Evolutionary conservation across 345 rosid species (phyloP).

Genomic region (Arabis hirsuta): DNA sequence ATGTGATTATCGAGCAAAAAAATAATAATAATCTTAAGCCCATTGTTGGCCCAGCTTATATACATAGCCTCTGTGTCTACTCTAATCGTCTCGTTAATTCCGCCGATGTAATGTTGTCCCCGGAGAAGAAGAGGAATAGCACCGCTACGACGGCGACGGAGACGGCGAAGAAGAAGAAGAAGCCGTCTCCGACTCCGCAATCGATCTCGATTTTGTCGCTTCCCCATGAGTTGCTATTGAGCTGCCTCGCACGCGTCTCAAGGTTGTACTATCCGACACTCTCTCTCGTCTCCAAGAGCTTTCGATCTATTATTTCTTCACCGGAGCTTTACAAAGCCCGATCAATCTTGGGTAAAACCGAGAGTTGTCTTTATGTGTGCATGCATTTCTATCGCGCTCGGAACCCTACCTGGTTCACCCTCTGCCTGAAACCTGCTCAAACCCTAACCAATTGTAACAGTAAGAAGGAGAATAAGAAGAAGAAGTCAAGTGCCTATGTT

Average conservation of each 20-base stretch:
- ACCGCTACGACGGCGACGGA: too few relatives aligned
- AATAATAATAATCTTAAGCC: too few relatives aligned
- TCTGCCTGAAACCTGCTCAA: neutral
- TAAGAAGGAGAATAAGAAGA: neutral
- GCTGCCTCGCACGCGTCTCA: neutral
- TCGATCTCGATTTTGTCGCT: neutral
- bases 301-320: constrained; percentile 5
- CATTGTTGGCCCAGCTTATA: too few relatives aligned
- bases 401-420: neutral
- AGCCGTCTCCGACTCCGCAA: neutral
- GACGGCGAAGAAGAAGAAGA: too few relatives aligned
- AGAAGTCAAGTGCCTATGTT: neutral
- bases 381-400: neutral
- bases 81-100: too few relatives aligned
- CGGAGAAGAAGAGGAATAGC: too few relatives aligned
- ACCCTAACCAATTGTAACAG: neutral
- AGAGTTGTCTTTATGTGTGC: constrained; percentile 1
- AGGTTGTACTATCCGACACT: constrained; percentile 8
- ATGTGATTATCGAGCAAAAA: too few relatives aligned
- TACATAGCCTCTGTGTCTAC: too few relatives aligned
- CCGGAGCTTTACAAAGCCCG: constrained; percentile 16
- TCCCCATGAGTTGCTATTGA: neutral
- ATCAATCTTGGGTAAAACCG: neutral
- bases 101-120: too few relatives aligned
- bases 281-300: constrained; percentile 1